Conservation (phyloP, 805 yeast genomes). For the Saturnispora zaruensis region DNA sequence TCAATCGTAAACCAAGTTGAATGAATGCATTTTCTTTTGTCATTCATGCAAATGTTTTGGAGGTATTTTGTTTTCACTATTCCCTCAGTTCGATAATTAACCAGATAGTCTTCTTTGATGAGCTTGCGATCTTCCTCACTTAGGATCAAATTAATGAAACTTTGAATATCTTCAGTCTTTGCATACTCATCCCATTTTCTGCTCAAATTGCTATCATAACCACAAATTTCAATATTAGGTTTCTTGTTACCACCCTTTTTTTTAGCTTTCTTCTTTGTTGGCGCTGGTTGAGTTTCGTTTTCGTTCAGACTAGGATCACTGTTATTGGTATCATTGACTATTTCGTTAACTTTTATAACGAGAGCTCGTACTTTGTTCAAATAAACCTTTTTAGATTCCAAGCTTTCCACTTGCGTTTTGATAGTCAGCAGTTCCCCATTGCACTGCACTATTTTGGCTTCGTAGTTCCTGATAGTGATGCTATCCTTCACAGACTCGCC, state of each 20-base stretch:
- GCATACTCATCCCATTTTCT: slow-evolving; percentile 19
- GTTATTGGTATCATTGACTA: not conserved
- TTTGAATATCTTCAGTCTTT: slow-evolving; percentile 11
- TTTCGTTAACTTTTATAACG: not conserved
- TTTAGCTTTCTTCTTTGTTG: slow-evolving; percentile 13
- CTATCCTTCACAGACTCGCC: slow-evolving; percentile 5
- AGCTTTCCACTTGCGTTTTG: not conserved
- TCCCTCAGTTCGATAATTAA: slow-evolving; percentile 7
- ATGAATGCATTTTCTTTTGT: slow-evolving; percentile 52
- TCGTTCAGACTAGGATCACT: not conserved
- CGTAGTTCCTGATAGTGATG: not conserved
- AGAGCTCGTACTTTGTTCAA: not conserved
- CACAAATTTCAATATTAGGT: slow-evolving; percentile 42
- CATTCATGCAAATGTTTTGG: slow-evolving; percentile 38
- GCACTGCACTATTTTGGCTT: not conserved
- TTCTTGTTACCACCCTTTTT: slow-evolving; percentile 22
- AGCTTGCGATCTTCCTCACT: slow-evolving; percentile 11
- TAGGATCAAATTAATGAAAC: slow-evolving; percentile 7
- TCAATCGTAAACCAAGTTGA: slow-evolving; percentile 28
- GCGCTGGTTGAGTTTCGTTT: not conserved
- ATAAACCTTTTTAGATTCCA: slow-evolving; percentile 1
- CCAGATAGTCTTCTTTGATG: slow-evolving; percentile 13
- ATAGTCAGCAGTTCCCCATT: not conserved
- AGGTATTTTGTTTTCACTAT: slow-evolving; percentile 9
- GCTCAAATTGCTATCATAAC: slow-evolving; percentile 32